Base-by-base conservation (phyloP, 352 stramenopile genomes). In the Pythium angustatum region DNA sequence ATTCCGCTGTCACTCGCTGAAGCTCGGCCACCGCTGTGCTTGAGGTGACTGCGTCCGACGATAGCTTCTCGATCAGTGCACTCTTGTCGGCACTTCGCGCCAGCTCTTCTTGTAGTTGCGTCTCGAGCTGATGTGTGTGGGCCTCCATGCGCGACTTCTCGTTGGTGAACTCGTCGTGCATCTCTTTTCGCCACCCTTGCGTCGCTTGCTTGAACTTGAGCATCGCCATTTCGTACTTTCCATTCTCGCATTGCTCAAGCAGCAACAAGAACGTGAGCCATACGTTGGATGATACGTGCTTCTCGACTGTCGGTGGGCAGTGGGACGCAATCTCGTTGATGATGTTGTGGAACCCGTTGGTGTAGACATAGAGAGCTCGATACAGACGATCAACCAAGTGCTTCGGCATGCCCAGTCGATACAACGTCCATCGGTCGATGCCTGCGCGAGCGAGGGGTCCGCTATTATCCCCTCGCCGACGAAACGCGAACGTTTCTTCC, bases 161-260 rank as follows among this genome's bases (percentile, higher is more conserved):
- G 5, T 54, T 69, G 19, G 61, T 43, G 26, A 87, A 83, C 6
- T 72, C 73, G 12, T 87, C 64, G 15, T 86, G 74, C 60, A 80
- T 80, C 24, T 85, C 76, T 17, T 74, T 72, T 3, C 81, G 78
- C 58, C 81, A 81, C 15, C 76, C 67, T 6, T 87, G 66, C 0
- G 82, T 85, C 14, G 80, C 81, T 47, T 91, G 79, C 44, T 92
- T 91, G 62, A 92, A 90, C 59, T 91, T 92, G 58, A 90, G 78
- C 83, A 94, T 91, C 17, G 85, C 81, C 82, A 94, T 92, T 47
- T 94, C 83, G 69, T 94, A 94, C 36, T 88, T 90, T 26, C 79
- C 81, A 36, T 88, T 78, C 27, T 90, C 85, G 26, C 85, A 94
- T 60, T 92, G 83, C 62, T 94, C 85, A 2, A 94, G 69, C 21